phyloP scores from a whole-genome alignment of 805 yeast species.

The Zygosaccharomyces kombuchaensis region DNA sequence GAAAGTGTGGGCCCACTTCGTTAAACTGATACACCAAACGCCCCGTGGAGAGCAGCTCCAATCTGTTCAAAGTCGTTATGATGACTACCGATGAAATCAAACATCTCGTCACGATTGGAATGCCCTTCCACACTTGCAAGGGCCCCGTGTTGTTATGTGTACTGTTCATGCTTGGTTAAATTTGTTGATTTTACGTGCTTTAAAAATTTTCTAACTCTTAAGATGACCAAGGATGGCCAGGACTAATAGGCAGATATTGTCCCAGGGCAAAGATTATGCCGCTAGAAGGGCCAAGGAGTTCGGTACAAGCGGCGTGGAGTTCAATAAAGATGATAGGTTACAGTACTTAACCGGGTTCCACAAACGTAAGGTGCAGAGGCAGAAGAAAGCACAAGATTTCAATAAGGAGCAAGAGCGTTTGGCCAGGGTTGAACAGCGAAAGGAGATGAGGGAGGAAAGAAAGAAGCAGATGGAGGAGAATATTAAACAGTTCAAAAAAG shows the following conservation, averaged over 20 bases:
- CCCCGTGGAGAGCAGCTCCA: slow-evolving; percentile 31
- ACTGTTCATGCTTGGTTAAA: slow-evolving; percentile 1
- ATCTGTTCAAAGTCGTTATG: slow-evolving; percentile 39
- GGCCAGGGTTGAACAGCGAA: slow-evolving; percentile 71
- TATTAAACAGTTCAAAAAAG: slow-evolving; percentile 33
- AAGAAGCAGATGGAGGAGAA: slow-evolving; percentile 62
- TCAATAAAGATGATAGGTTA: slow-evolving; percentile 71
- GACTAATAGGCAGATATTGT: slow-evolving; percentile 73
- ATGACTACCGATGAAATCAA: slow-evolving; percentile 46
- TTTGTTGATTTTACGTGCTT: background rate
- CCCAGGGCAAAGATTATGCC: slow-evolving; percentile 80
- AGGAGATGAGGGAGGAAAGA: slow-evolving; percentile 56
- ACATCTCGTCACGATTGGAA: slow-evolving; percentile 62
- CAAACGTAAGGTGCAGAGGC: slow-evolving; percentile 83
- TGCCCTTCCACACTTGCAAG: slow-evolving; percentile 24
- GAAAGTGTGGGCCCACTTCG: slow-evolving; percentile 17
- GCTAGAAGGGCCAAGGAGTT: slow-evolving; percentile 60
- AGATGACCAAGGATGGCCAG: slow-evolving; percentile 6
- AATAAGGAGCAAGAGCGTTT: slow-evolving; percentile 73
- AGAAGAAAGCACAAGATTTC: slow-evolving; percentile 76
- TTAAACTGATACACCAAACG: slow-evolving; percentile 20
- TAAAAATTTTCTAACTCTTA: background rate
- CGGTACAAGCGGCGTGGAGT: slow-evolving; percentile 78
- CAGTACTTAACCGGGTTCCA: slow-evolving; percentile 94
- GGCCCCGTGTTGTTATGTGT: slow-evolving; percentile 6